These are phyloP conservation scores for Mycena crocata DNA, from an alignment of 768 basidiomycete genomes.

Conservation along the genomic window DNA sequence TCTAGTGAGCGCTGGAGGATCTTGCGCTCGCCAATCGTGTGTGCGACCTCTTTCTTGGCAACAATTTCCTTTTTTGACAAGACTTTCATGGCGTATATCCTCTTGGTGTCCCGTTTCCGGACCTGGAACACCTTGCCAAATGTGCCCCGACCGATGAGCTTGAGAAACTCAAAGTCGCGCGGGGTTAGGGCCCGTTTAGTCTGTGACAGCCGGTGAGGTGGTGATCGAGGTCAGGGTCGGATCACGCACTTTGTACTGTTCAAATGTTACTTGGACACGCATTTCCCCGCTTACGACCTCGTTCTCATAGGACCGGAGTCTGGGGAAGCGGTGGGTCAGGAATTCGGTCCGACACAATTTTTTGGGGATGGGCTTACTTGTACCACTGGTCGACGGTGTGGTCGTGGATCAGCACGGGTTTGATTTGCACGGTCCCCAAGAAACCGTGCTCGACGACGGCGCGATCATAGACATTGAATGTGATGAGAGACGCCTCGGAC, in stretches of 20 bases:
- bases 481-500: conserved; percentile 84
- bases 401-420: conserved; percentile 91
- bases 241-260: conserved; percentile 83
- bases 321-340: conserved; percentile 44
- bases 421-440: conserved; percentile 91
- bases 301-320: conserved; percentile 80
- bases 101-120: conserved; percentile 96
- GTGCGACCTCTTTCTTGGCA: conserved; percentile 98
- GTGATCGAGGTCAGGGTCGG: conserved; percentile 32
- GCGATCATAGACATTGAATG: conserved; percentile 93
- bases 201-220: conserved; percentile 52
- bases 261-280: conserved; percentile 93
- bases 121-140: conserved; percentile 99
- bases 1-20: conserved; percentile 94
- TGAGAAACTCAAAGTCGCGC: conserved; percentile 97
- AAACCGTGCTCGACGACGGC: conserved; percentile 86
- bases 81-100: conserved; percentile 99
- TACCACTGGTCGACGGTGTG: conserved; percentile 98
- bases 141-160: conserved; percentile 97
- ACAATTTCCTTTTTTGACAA: conserved; percentile 99
- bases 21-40: conserved; percentile 99
- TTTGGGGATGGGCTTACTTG: conserved; percentile 69
- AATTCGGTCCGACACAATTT: conserved; percentile 31
- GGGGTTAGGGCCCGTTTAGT: conserved; percentile 90
- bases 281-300: conserved; percentile 94